Evolutionary conservation across 805 yeast genomes (phyloP), one percentile per base, ranked within the genome.

Genomic region (Vanderwaltozyma polyspora): DNA sequence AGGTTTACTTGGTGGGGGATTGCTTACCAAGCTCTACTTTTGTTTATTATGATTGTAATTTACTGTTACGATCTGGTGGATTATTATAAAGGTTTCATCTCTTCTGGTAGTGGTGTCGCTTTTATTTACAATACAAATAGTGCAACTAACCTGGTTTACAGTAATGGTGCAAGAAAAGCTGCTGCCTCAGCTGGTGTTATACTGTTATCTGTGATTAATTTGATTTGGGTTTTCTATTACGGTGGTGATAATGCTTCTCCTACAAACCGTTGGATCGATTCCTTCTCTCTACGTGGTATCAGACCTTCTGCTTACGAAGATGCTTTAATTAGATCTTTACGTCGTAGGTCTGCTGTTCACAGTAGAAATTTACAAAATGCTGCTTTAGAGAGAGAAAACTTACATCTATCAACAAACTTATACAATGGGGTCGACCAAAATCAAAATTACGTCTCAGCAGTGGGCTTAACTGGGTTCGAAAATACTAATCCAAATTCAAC

Each of bases 1-100:
- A 72, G 74, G 43, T 81, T 89, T 59, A 74, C 91, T 4, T 89
- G 98, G 98, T 91, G 98, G 98, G 94, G 94, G 1, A 57, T 91
- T 5, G 87, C 81, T 2, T 91, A 74, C 52, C 77, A 89, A 59
- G 63, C 86, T 15, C 41, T 83, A 21, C 45, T 84, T 28, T 67
- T 81, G 15, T 45, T 74, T 5, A 54, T 66, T 15, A 66, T 72
- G 39, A 67, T 68, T 28, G 46, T 66, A 36, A 63, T 74, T 42
- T 84, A 71, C 59, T 68, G 75, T 55, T 62, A 60, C 48, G 78
- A 80, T 57, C 60, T 74, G 29, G 64, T 84, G 39, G 85, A 81
- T 51, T 66, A 72, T 40, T 84, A 91, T 62, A 72, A 79, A 46
- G 59, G 64, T 40, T 65, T 65, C 36, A 39, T 67, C 9, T 45